Evolutionary conservation across 371 early-diverging fungal species (phyloP), one percentile per base, ranked within the genome.

Genomic region (Syncephalis fuscata): DNA sequence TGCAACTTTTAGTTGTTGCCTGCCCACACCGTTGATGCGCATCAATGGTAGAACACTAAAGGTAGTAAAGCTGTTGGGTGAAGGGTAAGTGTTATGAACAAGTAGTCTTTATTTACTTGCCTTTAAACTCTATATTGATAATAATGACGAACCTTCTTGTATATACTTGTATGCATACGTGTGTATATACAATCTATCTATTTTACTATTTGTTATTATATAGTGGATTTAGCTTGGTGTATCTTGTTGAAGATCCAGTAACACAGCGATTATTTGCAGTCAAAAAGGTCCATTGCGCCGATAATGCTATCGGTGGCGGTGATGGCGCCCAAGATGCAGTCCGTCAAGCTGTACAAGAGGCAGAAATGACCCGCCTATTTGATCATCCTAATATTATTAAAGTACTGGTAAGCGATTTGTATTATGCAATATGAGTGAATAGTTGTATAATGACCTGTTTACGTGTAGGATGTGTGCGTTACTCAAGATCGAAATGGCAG

Each of bases 191-290:
- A 22, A n/a, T n/a, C n/a, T n/a, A n/a, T n/a, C n/a, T n/a, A 15
- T 44, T 24, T 14, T 23, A 39, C 20, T 24, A 10, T 39, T 25
- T 27, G 25, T 46, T 22, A n/a, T 38, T 32, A 50, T 19, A 24
- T 55, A 79, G 86, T 39, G 86, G 82, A 2, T 85, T 82, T 60
- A 75, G 80, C 23, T 69, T 70, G 45, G 86, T 85, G 10, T 74
- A 77, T 48, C 58, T 85, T n/a, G 79, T 77, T 3, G 61, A 76
- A 50, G 78, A 80, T 53, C 59, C 65, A 2, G 64, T 61, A 20
- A 62, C 68, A 8, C 69, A 67, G 0, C 58, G 65, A 21, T 53
- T 68, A 11, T 78, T 61, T 53, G 83, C 86, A 9, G 36, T 82
- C 21, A 85, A 85, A 44, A 76, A 74, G 45, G 75, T 85, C 38